Base-by-base conservation (phyloP, 306 rosid species). In the Pachyrhizus erosus region DNA sequence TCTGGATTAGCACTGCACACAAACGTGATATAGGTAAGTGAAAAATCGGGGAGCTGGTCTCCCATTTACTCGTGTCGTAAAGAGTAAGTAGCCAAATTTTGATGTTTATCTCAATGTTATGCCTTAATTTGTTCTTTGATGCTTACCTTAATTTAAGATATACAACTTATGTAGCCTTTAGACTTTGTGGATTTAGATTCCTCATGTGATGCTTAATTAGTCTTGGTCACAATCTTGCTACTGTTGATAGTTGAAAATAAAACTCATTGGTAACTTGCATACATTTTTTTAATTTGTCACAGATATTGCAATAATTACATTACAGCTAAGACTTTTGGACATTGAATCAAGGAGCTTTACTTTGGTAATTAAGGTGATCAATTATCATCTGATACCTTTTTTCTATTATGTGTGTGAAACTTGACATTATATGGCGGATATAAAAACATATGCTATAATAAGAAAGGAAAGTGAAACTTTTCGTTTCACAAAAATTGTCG, bases 1-100 rank as follows among this genome's bases (percentile, higher is more conserved):
- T 88, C 84, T 85, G 87, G 83, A 62, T 79, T 79, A 27, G 55
- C 84, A 87, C 88, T 78, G 76, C 82, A 17, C 78, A 51, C 70
- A 74, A 69, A 78, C 80, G 60, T 84, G 86, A 84, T 42, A 66
- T 73, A 3, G 86, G 86, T 60, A 48, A 62, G 72, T 72, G 5
- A 34, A 77, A 73, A 79, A 13, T 14, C 71, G 65, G 5, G 29
- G 23, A 33, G 13, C 52, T 78, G 78, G 51, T 45, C 9, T 39
- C 21, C 20, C 52, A 13, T 49, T 73, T 52, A 67, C 84, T 55
- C 40, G 27, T 54, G 34, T 10, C 33, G 14, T 21, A 27, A 57
- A 31, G 51, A 9, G 84, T 84, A 55, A 79, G 78, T 39, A 39
- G 31, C 31, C 26, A 24, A 9, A 65, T 37, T 68, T 3, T 60